Base-by-base conservation (phyloP, 805 yeast genomes). In the Candida xiaguanensis region DNA sequence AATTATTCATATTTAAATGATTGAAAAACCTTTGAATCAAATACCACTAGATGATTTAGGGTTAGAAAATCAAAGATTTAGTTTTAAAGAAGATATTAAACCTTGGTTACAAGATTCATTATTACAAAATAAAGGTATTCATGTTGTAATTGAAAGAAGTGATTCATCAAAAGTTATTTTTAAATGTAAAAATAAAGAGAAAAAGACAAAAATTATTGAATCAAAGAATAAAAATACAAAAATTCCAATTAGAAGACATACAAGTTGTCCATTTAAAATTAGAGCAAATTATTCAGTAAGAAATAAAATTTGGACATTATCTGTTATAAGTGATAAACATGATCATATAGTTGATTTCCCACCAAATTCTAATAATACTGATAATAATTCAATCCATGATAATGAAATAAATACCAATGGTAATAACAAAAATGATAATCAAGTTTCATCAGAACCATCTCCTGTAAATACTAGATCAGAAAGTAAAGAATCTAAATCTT, bases 111-210 rank as follows among this genome's bases (percentile, higher is more conserved):
- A 68, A 47, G 42, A 50, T 8, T 58, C 65, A 35, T 67, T 77
- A 40, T 61, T 70, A 36, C 59, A 61, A n/a, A 57, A 65, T 6
- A 67, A 66, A 45, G 80, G 82, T 4, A 70, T 77, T 29, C 70
- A 69, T 39, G 65, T 80, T 9, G 85, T 77, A 12, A 79, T 80
- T 40, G 85, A 78, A 59, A 58, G 86, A 22, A 75, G 81, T 3
- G 86, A 80, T 55, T 72, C 67, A 34, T 61, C 73, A 31, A 80
- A 80, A 55, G 77, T 80, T 14, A 77, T 79, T 13, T 80, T 80
- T 59, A 75, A 77, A 50, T 80, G 86, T 52, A 78, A 77, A 47
- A 66, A 72, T 16, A 34, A 34, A 9, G 45, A 48, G 18, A 38
- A 56, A 50, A 40, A 47, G 24, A 38, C 44, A 11, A 39, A 45